Conservation (phyloP, 441 rosid genomes). For the Pelargonium fulgidum region DNA sequence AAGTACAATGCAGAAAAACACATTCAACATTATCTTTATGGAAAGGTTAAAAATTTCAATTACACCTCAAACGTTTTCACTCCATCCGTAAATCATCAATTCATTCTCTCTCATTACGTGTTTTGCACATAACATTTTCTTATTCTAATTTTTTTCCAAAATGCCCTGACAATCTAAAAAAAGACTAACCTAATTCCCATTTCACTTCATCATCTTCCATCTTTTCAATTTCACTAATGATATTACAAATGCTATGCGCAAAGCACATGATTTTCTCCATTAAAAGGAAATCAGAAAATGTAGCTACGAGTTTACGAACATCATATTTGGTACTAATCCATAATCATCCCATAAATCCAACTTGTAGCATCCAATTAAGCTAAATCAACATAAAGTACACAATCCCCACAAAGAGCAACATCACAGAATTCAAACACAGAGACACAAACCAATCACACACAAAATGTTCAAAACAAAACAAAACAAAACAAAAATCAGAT, state of each 20-base stretch:
- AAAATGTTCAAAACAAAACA: not conserved
- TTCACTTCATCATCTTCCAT: too few species aligned
- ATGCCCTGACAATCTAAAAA: not conserved
- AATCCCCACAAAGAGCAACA: slow-evolving; percentile 15
- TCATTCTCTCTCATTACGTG: too few species aligned
- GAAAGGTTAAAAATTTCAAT: slow-evolving; percentile 4
- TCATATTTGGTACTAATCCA: not conserved
- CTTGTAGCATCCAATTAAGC: not conserved
- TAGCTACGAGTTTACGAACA: too few species aligned
- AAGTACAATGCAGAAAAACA: not conserved
- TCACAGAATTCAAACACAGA: slow-evolving; percentile 11
- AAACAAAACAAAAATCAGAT: too few species aligned
- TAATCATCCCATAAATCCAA: slow-evolving; percentile 2
- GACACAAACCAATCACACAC: slow-evolving; percentile 20
- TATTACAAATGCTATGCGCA: too few species aligned
- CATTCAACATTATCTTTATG: slow-evolving; percentile 5
- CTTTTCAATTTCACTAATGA: too few species aligned
- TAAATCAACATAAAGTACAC: slow-evolving; percentile 11
- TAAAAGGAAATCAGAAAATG: too few species aligned
- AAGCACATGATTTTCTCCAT: too few species aligned
- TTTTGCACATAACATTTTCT: too few species aligned
- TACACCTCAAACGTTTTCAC: too few species aligned
- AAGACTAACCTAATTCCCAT: not conserved
- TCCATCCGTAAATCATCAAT: too few species aligned
- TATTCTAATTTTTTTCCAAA: too few species aligned